These are phyloP conservation scores for Pyrenula aspistea DNA, from an alignment of 495 filamentous ascomycete species.

Conservation along the genomic window DNA sequence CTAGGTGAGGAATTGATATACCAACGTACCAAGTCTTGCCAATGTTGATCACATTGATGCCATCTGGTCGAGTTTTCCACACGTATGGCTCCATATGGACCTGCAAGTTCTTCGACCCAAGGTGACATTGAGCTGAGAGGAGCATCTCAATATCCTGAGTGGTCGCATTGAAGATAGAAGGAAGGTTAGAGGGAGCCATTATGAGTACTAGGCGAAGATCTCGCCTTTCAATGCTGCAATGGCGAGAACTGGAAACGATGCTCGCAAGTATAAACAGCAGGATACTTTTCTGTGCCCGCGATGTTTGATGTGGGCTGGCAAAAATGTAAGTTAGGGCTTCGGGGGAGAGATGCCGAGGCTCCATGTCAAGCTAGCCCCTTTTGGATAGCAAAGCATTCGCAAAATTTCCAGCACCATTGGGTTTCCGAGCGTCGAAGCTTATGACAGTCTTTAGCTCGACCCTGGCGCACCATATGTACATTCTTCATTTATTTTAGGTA, in stretches of 20 bases:
- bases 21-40: slow-evolving; percentile 92
- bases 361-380: too few species aligned
- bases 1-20: slow-evolving; percentile 1
- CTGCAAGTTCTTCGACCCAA: slow-evolving; percentile 97
- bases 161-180: slow-evolving; percentile 77
- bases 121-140: slow-evolving; percentile 87
- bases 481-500: too few species aligned
- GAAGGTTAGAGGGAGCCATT: slow-evolving; percentile 90
- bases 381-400: too few species aligned
- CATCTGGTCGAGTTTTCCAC: slow-evolving; percentile 96
- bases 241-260: background rate
- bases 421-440: too few species aligned
- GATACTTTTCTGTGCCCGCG: background rate
- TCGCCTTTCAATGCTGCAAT: background rate
- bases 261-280: background rate
- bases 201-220: slow-evolving; percentile 42
- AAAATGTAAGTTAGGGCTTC: background rate
- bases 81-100: slow-evolving; percentile 99
- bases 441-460: too few species aligned
- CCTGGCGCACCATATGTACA: too few species aligned
- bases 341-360: too few species aligned
- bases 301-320: background rate
- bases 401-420: too few species aligned
- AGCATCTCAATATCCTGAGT: slow-evolving; percentile 96
- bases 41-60: slow-evolving; percentile 97